Percentiles rank a stretch among this genome's conserved stretches.
phyloP scores from a whole-genome alignment of 257 asterid species.

The Nicotiana paniculata region DNA sequence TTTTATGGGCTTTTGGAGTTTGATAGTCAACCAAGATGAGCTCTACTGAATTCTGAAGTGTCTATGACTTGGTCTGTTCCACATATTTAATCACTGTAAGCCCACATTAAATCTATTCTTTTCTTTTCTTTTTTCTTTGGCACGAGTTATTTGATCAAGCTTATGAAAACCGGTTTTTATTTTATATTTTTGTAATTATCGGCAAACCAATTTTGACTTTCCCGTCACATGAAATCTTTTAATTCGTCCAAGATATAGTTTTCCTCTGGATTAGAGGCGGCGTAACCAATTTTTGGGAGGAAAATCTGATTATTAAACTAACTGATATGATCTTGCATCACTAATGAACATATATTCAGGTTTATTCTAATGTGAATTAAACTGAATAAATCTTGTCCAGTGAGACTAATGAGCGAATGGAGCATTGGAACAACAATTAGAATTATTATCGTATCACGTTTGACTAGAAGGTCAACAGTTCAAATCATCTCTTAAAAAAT shows the following conservation, averaged over 20 bases:
- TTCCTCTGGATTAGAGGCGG: background rate
- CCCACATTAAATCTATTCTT: background rate
- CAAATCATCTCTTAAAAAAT: no score
- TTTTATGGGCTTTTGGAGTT: background rate
- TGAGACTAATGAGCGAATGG: no score
- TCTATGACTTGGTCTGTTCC: background rate
- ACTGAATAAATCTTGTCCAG: no score
- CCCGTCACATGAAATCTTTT: background rate
- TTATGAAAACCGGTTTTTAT: background rate
- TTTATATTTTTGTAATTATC: background rate
- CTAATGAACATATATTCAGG: background rate
- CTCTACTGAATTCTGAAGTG: background rate
- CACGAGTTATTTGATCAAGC: background rate
- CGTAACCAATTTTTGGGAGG: background rate
- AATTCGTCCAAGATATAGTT: background rate
- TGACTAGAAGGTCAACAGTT: no score
- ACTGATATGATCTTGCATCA: no score
- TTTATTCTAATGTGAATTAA: no score
- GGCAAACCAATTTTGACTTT: background rate
- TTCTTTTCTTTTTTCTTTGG: background rate
- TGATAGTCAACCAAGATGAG: background rate
- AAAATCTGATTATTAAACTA: background rate
- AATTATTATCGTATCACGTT: no score
- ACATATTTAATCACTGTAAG: background rate
- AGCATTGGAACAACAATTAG: no score